Percentiles rank a stretch among this genome's conserved stretches.
These are phyloP conservation scores for Fagus crenata DNA, from an alignment of 306 rosid genomes.

Conservation along the genomic window DNA sequence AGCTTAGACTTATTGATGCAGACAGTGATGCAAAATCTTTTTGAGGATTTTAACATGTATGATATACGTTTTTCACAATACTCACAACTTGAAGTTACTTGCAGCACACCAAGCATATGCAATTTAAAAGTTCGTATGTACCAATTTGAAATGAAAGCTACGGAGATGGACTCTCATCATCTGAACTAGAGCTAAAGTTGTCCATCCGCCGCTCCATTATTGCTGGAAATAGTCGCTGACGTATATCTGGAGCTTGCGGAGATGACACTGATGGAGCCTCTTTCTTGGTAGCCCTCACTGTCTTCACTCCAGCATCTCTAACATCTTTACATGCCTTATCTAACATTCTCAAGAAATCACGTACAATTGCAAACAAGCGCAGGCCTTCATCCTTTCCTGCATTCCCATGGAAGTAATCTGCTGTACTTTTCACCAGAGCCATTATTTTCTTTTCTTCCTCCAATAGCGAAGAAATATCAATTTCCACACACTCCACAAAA, in stretches of 20 bases:
- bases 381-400: slow-evolving; percentile 89
- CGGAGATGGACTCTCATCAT: slow-evolving; percentile 44
- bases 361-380: slow-evolving; percentile 62
- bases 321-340: slow-evolving; percentile 78
- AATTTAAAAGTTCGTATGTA: slow-evolving; percentile 17
- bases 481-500: slow-evolving; percentile 53
- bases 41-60: neutral
- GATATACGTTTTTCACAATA: too few species aligned
- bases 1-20: neutral
- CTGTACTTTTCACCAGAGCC: slow-evolving; percentile 68
- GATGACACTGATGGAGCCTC: slow-evolving; percentile 31
- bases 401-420: slow-evolving; percentile 83
- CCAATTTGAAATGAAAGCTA: slow-evolving; percentile 30
- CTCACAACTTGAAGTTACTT: neutral
- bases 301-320: slow-evolving; percentile 30
- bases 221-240: slow-evolving; percentile 68
- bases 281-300: slow-evolving; percentile 44
- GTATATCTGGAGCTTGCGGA: slow-evolving; percentile 35
- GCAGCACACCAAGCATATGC: slow-evolving; percentile 6
- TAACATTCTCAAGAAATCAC: slow-evolving; percentile 76
- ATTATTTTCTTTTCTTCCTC: slow-evolving; percentile 79
- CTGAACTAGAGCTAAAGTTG: slow-evolving; percentile 53
- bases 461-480: slow-evolving; percentile 44
- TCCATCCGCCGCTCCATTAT: slow-evolving; percentile 56
- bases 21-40: neutral